phyloP scores from a whole-genome alignment of 495 filamentous ascomycete genomes.

The Penicillium herquei region DNA sequence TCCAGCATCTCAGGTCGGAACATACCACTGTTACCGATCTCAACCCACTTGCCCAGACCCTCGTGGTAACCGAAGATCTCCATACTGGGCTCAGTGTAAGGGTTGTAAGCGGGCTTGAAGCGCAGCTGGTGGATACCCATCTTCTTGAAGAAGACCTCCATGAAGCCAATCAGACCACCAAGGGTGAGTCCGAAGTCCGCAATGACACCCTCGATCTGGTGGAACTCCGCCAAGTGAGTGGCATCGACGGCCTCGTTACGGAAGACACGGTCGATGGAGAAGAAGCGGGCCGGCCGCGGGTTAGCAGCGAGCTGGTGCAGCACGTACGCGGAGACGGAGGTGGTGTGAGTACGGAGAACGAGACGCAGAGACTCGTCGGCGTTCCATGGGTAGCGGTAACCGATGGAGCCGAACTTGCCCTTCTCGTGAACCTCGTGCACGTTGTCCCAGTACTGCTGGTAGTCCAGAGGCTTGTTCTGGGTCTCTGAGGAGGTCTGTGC shows the following conservation, averaged over 20 bases:
- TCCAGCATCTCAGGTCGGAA: slow-evolving; percentile 96
- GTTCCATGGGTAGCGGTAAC: slow-evolving; percentile 92
- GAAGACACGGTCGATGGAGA: slow-evolving; percentile 98
- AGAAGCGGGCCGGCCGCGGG: slow-evolving; percentile 83
- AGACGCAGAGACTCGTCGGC: slow-evolving; percentile 84
- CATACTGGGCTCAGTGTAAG: slow-evolving; percentile 97
- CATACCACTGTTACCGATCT: slow-evolving; percentile 98
- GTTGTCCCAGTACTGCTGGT: slow-evolving; percentile 83
- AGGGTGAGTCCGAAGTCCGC: slow-evolving; percentile 90
- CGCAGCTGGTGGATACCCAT: slow-evolving; percentile 87
- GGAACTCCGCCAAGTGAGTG: slow-evolving; percentile 96
- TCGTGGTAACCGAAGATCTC: slow-evolving; percentile 94
- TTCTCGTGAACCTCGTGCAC: slow-evolving; percentile 76
- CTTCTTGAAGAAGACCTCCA: slow-evolving; percentile 93
- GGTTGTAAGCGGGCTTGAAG: slow-evolving; percentile 98
- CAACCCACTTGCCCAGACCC: slow-evolving; percentile 85
- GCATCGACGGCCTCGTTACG: slow-evolving; percentile 94
- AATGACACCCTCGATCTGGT: slow-evolving; percentile 97
- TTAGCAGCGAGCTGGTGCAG: slow-evolving; percentile 83
- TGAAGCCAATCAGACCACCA: slow-evolving; percentile 92
- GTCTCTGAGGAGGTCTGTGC: slow-evolving; percentile 19
- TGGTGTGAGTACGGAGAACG: slow-evolving; percentile 95
- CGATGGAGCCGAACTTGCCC: slow-evolving; percentile 89
- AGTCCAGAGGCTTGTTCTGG: slow-evolving; percentile 58
- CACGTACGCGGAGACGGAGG: slow-evolving; percentile 82